Evolutionary conservation across 129 eudicot genomes (phyloP).

Genomic region (Flaveria ramosissima): DNA sequence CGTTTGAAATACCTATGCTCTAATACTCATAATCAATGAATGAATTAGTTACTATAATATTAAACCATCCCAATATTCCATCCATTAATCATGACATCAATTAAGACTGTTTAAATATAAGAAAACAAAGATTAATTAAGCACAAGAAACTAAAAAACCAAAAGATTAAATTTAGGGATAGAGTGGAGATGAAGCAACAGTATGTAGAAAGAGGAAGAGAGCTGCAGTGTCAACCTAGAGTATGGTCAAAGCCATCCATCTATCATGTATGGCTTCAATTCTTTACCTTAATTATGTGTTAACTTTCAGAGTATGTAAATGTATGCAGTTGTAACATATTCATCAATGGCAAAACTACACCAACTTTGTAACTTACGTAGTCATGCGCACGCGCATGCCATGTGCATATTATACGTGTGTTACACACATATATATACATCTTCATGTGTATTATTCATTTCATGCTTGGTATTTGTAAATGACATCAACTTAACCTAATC

Average conservation of each 20-base stretch:
- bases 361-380: slow-evolving; percentile 36
- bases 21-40: too few relatives aligned
- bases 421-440: too few relatives aligned
- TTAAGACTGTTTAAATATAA: neutral
- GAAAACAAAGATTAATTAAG: slow-evolving; percentile 3
- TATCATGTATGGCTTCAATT: neutral
- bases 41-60: too few relatives aligned
- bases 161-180: slow-evolving; percentile 31
- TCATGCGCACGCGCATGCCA: neutral
- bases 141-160: slow-evolving; percentile 1
- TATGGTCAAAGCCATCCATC: slow-evolving; percentile 56
- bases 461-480: slow-evolving; percentile 30
- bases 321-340: slow-evolving; percentile 42
- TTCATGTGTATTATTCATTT: slow-evolving; percentile 50
- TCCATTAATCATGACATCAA: neutral
- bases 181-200: slow-evolving; percentile 71
- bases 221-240: slow-evolving; percentile 80
- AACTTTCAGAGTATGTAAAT: neutral
- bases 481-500: neutral
- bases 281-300: slow-evolving; percentile 33
- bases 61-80: too few relatives aligned
- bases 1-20: too few relatives aligned
- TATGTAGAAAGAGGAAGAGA: slow-evolving; percentile 40
- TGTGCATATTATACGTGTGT: neutral
- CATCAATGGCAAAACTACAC: slow-evolving; percentile 38